Evolutionary conservation across 495 filamentous ascomycete genomes (phyloP).

Genomic region (Tuber brumale): DNA sequence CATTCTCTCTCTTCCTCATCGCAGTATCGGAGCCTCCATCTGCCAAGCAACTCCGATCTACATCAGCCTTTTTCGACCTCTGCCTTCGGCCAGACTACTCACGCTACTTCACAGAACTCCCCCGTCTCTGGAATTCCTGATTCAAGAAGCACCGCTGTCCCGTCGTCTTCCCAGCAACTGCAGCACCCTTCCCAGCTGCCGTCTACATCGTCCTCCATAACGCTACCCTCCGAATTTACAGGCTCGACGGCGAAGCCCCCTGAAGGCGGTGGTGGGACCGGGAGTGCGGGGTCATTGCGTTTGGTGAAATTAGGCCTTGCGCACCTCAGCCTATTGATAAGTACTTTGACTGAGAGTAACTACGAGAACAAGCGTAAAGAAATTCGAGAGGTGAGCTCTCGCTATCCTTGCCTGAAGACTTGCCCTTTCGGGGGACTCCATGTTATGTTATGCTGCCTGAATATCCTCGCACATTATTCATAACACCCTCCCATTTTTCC

Average conservation of each 20-base stretch:
- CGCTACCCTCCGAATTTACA: conserved; percentile 37
- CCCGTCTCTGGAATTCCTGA: background rate
- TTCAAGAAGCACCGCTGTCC: conserved; percentile 15
- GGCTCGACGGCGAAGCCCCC: conserved; percentile 41
- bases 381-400: conserved; percentile 65
- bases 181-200: conserved; percentile 38
- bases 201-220: conserved; percentile 34
- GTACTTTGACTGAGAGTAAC: conserved; percentile 90
- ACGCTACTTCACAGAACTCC: conserved; percentile 9
- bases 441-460: background rate
- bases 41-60: conserved; percentile 31
- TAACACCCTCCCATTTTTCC: background rate
- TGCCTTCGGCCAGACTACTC: conserved; percentile 3
- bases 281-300: conserved; percentile 37
- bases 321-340: conserved; percentile 88
- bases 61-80: conserved; percentile 27
- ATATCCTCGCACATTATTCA: background rate
- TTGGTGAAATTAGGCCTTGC: conserved; percentile 83
- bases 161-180: conserved; percentile 34
- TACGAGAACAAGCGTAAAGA: conserved; percentile 89
- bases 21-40: conserved; percentile 26
- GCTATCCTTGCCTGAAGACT: conserved; percentile 19
- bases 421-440: conserved; percentile 29
- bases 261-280: conserved; percentile 41
- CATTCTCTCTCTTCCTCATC: conserved; percentile 13